Base-by-base conservation (phyloP, 208 protist genomes). In the Acanthamoeba royreba region DNA sequence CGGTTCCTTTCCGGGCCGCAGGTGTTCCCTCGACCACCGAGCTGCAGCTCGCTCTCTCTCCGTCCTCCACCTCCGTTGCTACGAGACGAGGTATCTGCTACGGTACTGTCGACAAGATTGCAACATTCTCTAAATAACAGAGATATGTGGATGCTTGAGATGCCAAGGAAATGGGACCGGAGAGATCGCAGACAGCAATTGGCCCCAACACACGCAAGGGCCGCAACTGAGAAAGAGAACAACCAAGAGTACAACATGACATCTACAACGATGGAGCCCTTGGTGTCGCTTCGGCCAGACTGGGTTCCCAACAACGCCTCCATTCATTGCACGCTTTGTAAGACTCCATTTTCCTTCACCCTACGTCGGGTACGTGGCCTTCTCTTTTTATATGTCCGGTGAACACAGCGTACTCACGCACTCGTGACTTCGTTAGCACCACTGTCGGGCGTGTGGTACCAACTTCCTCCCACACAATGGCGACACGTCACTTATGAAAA, bases 261-360 rank as follows among this genome's bases (percentile, higher is more conserved):
- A 4, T 22, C 1, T 0, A 42, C 3, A 9, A 28, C 0, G 35
- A 43, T 52, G 13, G 72, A 83, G 22, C 2, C 72, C 11, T 25
- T 11, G 35, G 40, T 43, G 1, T 43, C 22, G 25, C 72, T 83
- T 19, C 72, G 72, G 22, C 72, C 72, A 5, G 72, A 83, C 38
- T 83, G 72, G 72, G 49, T 83, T 35, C 72, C 72, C 72, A 83
- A 83, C 72, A 83, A 83, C 13, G 72, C 72, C 8, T 83, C 72
- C 35, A 83, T 49, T 28, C 72, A 83, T n/a, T 83, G 72, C 42
- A 19, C 49, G 35, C 28, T 83, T 35, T 89, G 81, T 28, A 63
- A 35, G n/a, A 89, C 46, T 22, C 47, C 81, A 5, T 89, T 89
- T 49, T 42, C n/a, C 9, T 89, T 89, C 52, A 89, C 81, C 1